These are phyloP conservation scores for Aspergillus novoparasiticus DNA, from an alignment of 2,329 filamentous ascomycete genomes.

Conservation along the genomic window DNA sequence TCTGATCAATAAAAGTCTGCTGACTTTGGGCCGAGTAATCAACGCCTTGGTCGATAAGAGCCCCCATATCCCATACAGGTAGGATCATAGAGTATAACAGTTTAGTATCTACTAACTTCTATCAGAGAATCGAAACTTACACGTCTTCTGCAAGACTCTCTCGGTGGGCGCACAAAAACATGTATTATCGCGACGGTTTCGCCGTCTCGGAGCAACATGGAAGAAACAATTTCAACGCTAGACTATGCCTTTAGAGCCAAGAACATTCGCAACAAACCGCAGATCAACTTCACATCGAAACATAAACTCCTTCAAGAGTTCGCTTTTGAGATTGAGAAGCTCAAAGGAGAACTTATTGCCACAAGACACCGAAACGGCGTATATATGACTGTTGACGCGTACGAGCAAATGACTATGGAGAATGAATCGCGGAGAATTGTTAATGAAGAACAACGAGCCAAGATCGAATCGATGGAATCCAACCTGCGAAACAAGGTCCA, in stretches of 20 bases:
- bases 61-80: slow-evolving; percentile 78
- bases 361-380: slow-evolving; percentile 94
- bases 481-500: slow-evolving; percentile 93
- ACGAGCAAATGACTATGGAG: slow-evolving; percentile 87
- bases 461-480: slow-evolving; percentile 87
- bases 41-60: slow-evolving; percentile 92
- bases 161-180: slow-evolving; percentile 93
- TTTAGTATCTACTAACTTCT: slow-evolving; percentile 28
- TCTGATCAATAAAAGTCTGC: slow-evolving; percentile 94
- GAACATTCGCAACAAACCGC: slow-evolving; percentile 97
- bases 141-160: slow-evolving; percentile 89
- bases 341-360: slow-evolving; percentile 91
- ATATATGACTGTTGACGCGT: slow-evolving; percentile 84
- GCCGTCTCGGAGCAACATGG: slow-evolving; percentile 89
- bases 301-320: slow-evolving; percentile 90
- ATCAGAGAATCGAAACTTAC: slow-evolving; percentile 93
- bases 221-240: slow-evolving; percentile 96
- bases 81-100: slow-evolving; percentile 7
- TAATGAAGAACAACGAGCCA: slow-evolving; percentile 87
- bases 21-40: slow-evolving; percentile 94
- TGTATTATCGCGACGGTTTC: slow-evolving; percentile 98
- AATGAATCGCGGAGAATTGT: slow-evolving; percentile 91
- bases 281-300: slow-evolving; percentile 92
- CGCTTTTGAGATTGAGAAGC: slow-evolving; percentile 86
- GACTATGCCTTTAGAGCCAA: slow-evolving; percentile 98